A percentile compares a stretch with the other conserved stretches of the same genome.
Conservation (phyloP, 768 basidiomycete species). For the Panaeolus cyanescens region DNA sequence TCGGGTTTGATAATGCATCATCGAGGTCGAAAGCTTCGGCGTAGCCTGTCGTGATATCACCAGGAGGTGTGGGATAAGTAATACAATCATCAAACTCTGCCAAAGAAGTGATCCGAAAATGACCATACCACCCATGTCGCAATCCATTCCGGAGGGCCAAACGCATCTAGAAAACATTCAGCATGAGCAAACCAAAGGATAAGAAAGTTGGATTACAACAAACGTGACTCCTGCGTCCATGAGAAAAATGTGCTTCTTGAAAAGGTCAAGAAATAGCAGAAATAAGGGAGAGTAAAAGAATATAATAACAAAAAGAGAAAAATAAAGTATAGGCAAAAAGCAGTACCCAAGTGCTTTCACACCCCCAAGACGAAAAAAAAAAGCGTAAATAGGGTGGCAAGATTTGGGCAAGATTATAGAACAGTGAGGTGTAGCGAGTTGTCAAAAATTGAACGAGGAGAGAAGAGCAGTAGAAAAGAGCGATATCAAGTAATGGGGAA, state of each 20-base stretch:
- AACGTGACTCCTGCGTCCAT: neutral
- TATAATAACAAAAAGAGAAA: neutral
- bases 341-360: neutral
- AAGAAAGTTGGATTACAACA: neutral
- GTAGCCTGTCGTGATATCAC: neutral
- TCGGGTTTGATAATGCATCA: neutral
- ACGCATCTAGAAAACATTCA: neutral
- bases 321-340: neutral
- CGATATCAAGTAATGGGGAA: neutral
- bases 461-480: too few relatives aligned
- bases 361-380: neutral
- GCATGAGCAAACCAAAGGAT: neutral
- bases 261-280: neutral
- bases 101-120: neutral
- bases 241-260: neutral
- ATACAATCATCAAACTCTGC: conserved; percentile 2
- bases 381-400: neutral
- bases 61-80: neutral
- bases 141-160: neutral
- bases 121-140: neutral
- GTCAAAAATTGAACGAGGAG: neutral
- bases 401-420: too few relatives aligned
- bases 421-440: too few relatives aligned
- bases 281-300: neutral
- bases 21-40: neutral